phyloP scores from a whole-genome alignment of 108 stramenopile species.

The Mediolabrus comicus region DNA sequence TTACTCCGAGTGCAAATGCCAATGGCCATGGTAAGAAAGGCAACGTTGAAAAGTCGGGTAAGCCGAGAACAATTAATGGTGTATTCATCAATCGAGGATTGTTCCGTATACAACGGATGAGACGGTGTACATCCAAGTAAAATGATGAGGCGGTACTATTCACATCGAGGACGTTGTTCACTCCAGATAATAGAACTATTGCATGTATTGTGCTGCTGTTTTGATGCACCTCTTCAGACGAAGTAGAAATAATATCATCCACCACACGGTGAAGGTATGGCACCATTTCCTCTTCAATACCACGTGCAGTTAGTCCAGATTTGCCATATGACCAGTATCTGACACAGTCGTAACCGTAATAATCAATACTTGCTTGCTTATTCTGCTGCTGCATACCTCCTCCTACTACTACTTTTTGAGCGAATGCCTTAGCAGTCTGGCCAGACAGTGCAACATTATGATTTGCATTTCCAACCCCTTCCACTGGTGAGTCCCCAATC shows the following conservation, averaged over 20 bases:
- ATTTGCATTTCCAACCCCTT: conserved; percentile 26
- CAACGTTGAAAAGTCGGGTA: conserved; percentile 26
- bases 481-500: conserved; percentile 32
- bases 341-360: conserved; percentile 3
- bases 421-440: conserved; percentile 23
- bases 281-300: conserved; percentile 22
- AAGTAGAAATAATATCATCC: background rate
- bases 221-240: background rate
- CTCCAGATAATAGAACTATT: conserved; percentile 21
- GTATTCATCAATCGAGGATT: background rate
- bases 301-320: conserved; percentile 27
- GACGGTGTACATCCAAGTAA: conserved; percentile 2
- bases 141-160: conserved; percentile 15
- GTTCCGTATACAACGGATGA: conserved; percentile 7
- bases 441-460: conserved; percentile 25
- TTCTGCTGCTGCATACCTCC: background rate
- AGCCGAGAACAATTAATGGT: conserved; percentile 20
- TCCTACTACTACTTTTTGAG: background rate
- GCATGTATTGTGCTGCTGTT: background rate
- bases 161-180: conserved; percentile 19
- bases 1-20: conserved; percentile 6
- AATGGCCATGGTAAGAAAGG: conserved; percentile 27
- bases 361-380: background rate
- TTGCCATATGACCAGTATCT: conserved; percentile 36
- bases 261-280: conserved; percentile 14